phyloP scores from a whole-genome alignment of 495 filamentous ascomycete genomes.

The Haplographium delicatum region DNA sequence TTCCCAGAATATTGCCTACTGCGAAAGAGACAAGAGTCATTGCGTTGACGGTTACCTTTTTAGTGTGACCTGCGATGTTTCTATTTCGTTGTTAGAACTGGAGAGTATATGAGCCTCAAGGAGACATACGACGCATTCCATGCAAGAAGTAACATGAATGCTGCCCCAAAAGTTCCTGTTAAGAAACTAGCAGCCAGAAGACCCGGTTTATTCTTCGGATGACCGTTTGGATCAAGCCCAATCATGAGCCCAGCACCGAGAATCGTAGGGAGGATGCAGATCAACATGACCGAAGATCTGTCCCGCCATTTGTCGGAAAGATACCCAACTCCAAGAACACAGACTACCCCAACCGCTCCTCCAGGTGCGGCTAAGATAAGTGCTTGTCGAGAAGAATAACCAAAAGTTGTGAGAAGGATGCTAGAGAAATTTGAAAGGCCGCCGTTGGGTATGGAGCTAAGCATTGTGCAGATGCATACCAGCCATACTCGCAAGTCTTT shows the following conservation, averaged over 20 bases:
- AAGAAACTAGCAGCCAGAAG: slow-evolving; percentile 13
- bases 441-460: slow-evolving; percentile 20
- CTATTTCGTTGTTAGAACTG: slow-evolving; percentile 2
- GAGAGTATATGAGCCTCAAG: neutral
- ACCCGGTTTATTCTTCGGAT: slow-evolving; percentile 33
- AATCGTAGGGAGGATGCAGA: slow-evolving; percentile 38
- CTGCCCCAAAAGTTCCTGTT: slow-evolving; percentile 16
- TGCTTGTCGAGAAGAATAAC: slow-evolving; percentile 50
- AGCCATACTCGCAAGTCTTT: slow-evolving; percentile 37
- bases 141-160: slow-evolving; percentile 15
- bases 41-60: slow-evolving; percentile 20
- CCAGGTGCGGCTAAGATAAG: slow-evolving; percentile 60
- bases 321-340: slow-evolving; percentile 52
- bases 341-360: slow-evolving; percentile 59
- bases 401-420: slow-evolving; percentile 53
- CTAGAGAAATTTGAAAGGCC: slow-evolving; percentile 69
- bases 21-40: slow-evolving; percentile 14
- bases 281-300: slow-evolving; percentile 42
- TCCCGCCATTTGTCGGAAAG: slow-evolving; percentile 54
- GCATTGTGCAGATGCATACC: slow-evolving; percentile 15
- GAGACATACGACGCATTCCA: slow-evolving; percentile 20
- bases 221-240: slow-evolving; percentile 46
- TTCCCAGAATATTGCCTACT: slow-evolving; percentile 18
- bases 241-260: slow-evolving; percentile 61
- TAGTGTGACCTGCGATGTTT: slow-evolving; percentile 19